These are phyloP conservation scores for Fusarium nisikadoi DNA, from an alignment of 2,329 filamentous ascomycete species.

Conservation along the genomic window DNA sequence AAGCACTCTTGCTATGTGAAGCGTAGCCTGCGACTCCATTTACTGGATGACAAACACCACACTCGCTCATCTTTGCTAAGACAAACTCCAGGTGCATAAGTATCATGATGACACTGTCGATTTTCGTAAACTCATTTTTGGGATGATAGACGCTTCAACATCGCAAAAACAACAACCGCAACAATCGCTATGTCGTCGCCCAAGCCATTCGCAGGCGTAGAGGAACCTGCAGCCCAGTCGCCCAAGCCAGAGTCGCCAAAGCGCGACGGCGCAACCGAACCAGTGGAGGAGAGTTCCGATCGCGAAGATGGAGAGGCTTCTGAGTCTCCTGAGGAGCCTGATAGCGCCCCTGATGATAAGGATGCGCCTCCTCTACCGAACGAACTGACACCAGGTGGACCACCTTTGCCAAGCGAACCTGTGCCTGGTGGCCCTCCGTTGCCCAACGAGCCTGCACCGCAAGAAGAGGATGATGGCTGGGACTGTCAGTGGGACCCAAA, in stretches of 20 bases:
- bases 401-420: slow-evolving; percentile 50
- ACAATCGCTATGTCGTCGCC: slow-evolving; percentile 37
- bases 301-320: slow-evolving; percentile 43
- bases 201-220: slow-evolving; percentile 22
- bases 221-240: slow-evolving; percentile 26
- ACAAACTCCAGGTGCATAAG: slow-evolving; percentile 53
- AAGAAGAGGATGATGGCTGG: slow-evolving; percentile 80
- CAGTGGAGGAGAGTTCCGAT: slow-evolving; percentile 14
- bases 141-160: slow-evolving; percentile 48
- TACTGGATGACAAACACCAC: slow-evolving; percentile 14
- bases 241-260: slow-evolving; percentile 19
- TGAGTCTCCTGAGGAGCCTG: slow-evolving; percentile 14
- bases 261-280: slow-evolving; percentile 28
- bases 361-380: slow-evolving; percentile 52
- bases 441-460: slow-evolving; percentile 56
- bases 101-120: slow-evolving; percentile 49
- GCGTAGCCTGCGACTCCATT: slow-evolving; percentile 17
- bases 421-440: slow-evolving; percentile 51
- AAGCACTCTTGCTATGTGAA: slow-evolving; percentile 39
- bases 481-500: slow-evolving; percentile 79
- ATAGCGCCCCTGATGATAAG: slow-evolving; percentile 22
- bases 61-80: slow-evolving; percentile 41
- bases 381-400: slow-evolving; percentile 45
- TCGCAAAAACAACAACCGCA: slow-evolving; percentile 28
- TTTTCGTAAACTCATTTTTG: slow-evolving; percentile 53